A percentile compares a stretch with the other conserved stretches of the same genome.
Evolutionary conservation across 345 rosid species (phyloP).

Genomic region (Citrus inodora): DNA sequence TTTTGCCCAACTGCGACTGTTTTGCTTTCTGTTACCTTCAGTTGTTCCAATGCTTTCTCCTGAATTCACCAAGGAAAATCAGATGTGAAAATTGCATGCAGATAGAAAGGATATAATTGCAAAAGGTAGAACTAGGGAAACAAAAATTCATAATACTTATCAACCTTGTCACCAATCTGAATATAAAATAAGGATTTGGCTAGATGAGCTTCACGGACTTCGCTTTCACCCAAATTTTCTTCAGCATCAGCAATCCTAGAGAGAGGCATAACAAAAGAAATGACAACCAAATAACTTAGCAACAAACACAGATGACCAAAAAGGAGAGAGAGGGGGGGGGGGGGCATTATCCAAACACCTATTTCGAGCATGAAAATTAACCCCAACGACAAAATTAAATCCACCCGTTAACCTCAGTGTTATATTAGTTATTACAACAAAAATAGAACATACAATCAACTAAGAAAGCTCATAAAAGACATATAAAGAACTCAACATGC

Average conservation of each 20-base stretch:
- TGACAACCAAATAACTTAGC: not conserved
- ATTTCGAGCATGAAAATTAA: not conserved
- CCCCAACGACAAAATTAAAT: not conserved
- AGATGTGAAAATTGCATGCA: constrained; percentile 8
- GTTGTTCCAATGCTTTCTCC: constrained; percentile 96
- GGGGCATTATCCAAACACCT: not conserved
- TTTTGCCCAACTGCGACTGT: constrained; percentile 99
- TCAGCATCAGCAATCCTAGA: constrained; percentile 96
- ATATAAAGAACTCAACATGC: not conserved
- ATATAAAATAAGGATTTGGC: constrained; percentile 88
- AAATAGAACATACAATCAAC: not conserved
- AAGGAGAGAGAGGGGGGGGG: accelerated
- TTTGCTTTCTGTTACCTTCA: constrained; percentile 87
- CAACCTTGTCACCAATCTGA: constrained; percentile 84
- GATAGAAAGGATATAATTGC: constrained; percentile 4
- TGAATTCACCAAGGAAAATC: constrained; percentile 20
- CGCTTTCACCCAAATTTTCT: constrained; percentile 97
- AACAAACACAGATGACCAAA: not conserved
- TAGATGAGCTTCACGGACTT: constrained; percentile 97
- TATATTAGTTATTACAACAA: not conserved
- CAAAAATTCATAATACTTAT: constrained; percentile 3
- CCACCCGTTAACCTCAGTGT: not conserved
- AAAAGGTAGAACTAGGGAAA: not conserved
- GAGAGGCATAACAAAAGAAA: constrained; percentile 9
- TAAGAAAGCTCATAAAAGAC: not conserved